Evolutionary conservation across 768 basidiomycete species (phyloP).

Genomic region (Lentinula boryana): DNA sequence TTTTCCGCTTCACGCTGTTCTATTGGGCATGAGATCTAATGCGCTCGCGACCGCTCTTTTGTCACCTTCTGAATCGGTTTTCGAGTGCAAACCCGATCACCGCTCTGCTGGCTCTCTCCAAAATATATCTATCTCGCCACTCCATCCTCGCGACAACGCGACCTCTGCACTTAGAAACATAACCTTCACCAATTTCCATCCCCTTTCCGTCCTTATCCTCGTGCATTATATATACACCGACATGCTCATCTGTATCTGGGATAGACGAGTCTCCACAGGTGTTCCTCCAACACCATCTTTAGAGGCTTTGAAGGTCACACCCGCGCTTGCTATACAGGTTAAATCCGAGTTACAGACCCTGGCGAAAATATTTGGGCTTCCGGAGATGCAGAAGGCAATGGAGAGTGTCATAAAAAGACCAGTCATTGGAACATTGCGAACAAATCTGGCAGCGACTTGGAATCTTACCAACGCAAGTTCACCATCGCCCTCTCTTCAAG

Average conservation of each 20-base stretch:
- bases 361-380: constrained; percentile 54
- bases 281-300: constrained; percentile 22
- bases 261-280: constrained; percentile 51
- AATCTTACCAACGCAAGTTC: constrained; percentile 8
- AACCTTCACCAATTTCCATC: constrained; percentile 48
- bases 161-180: constrained; percentile 18
- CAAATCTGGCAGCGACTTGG: constrained; percentile 43
- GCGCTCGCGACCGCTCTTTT: background rate
- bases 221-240: constrained; percentile 89
- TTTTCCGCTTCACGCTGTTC: background rate
- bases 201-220: constrained; percentile 67
- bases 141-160: constrained; percentile 1
- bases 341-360: constrained; percentile 59
- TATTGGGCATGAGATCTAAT: background rate
- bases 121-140: constrained; percentile 25
- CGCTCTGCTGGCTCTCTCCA: constrained; percentile 18
- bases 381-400: constrained; percentile 46
- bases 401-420: constrained; percentile 54
- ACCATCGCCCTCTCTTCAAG: background rate
- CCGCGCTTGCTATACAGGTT: constrained; percentile 29
- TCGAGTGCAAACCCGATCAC: background rate
- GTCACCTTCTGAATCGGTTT: background rate
- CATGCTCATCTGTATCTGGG: constrained; percentile 78
- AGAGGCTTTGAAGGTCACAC: constrained; percentile 32
- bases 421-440: constrained; percentile 40